Evolutionary conservation across 2,329 filamentous ascomycete species (phyloP), one percentile per base, ranked within the genome.

Genomic region (Diaporthe amygdali): DNA sequence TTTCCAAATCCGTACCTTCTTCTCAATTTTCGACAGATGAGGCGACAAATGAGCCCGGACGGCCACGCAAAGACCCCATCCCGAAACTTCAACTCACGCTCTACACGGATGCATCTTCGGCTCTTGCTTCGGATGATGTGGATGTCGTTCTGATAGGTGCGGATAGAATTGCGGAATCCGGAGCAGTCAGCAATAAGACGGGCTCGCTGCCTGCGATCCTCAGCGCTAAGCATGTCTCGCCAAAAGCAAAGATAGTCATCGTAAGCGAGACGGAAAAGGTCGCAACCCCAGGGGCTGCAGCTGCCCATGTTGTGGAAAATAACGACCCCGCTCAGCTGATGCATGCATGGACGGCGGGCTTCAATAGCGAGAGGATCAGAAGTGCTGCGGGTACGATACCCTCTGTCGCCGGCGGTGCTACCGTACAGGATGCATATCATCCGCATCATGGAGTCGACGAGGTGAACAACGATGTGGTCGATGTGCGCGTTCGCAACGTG

Each of bases 121-220:
- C 87, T 0, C 77, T 88, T 12, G 88, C 89, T 1, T 83, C 87
- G 4, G 75, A 78, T 22, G 81, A 79, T n/a, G 82, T 88, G 4
- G 85, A 93, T 74, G 66, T 91, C 1, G 80, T 93, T 2, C 79
- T 94, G 4, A 81, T 94, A 1, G 91, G 91, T 1, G 90, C 91
- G 2, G 91, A 93, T 76, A 82, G 88, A 5, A 90, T 94, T 68
- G 86, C 87, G 15, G 77, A 81, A 0, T 77, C 81, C 0, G 91
- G 90, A 2, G 86, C 88, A 37, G 87, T 93, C 22, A 90, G 86
- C 78, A 93, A 93, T 79, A 93, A 93, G 79, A 90, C 86, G 0
- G 91, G 91, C 0, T 91, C 89, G 1, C 79, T 93, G 8, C 86
- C 89, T 1, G 85, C 88, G 1, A 84, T 89, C 0, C 81, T 92